A percentile compares a stretch with the other conserved stretches of the same genome.
Conservation (phyloP, 1,139 yeast genomes). For the Taphrina flavorubra region DNA sequence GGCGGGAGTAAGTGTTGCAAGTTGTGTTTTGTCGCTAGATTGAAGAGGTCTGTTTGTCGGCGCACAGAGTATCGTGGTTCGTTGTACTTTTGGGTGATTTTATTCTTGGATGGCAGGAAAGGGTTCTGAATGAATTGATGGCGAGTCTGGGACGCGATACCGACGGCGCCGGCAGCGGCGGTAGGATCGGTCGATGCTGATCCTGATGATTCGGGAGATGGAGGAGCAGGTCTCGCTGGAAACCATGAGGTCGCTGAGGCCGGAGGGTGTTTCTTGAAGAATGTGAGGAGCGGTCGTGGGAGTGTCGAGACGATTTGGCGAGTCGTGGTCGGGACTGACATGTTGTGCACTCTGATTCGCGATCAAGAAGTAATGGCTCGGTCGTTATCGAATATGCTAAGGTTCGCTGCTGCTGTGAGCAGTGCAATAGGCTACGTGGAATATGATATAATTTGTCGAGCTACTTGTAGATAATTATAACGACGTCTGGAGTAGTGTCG, state of each 20-base stretch:
- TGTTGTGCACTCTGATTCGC: not conserved
- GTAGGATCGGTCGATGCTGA: constrained; percentile 66
- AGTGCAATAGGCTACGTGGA: too few species aligned
- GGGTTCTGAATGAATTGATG: constrained; percentile 12
- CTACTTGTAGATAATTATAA: not conserved
- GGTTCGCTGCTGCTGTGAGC: too few species aligned
- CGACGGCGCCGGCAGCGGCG: too few species aligned
- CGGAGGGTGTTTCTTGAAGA: constrained; percentile 37
- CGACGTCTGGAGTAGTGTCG: not conserved
- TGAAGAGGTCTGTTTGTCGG: constrained; percentile 34
- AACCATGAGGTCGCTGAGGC: constrained; percentile 58
- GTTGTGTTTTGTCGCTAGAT: constrained; percentile 18
- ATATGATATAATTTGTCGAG: too few species aligned
- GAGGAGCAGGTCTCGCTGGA: constrained; percentile 83
- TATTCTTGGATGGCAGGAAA: constrained; percentile 31
- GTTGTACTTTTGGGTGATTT: constrained; percentile 18
- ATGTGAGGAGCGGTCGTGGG: constrained; percentile 27
- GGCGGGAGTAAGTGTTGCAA: constrained; percentile 30
- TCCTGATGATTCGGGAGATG: constrained; percentile 55
- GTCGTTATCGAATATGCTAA: not conserved
- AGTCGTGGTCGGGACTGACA: constrained; percentile 10
- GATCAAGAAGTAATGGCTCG: not conserved
- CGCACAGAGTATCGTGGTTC: constrained; percentile 39
- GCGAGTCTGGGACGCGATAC: not conserved
- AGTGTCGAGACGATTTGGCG: constrained; percentile 19